Conservation (phyloP, 441 rosid species). For the Arabidopsis lyrata region DNA sequence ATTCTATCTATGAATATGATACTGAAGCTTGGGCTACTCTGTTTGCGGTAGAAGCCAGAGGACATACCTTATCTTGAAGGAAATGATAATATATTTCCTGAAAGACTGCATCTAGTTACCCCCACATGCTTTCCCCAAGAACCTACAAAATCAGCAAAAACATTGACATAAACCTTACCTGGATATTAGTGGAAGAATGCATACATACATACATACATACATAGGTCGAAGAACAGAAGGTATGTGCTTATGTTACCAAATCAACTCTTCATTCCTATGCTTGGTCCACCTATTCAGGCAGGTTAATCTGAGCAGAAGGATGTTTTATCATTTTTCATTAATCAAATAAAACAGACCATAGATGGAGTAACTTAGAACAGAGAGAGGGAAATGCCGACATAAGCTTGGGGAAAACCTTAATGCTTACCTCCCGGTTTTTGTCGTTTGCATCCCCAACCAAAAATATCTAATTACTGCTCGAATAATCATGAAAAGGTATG, state of each 20-base stretch:
- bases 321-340: background rate
- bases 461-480: background rate
- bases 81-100: background rate
- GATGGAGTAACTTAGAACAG: background rate
- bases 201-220: too few species aligned
- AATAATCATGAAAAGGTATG: background rate
- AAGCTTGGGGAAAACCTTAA: background rate
- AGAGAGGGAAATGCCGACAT: background rate
- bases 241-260: background rate
- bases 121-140: background rate
- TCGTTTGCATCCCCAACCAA: constrained; percentile 7
- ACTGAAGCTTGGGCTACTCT: background rate
- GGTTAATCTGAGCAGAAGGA: background rate
- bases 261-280: background rate
- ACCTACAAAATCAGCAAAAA: background rate
- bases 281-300: constrained; percentile 7
- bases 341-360: background rate
- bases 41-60: background rate
- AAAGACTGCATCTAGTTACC: background rate
- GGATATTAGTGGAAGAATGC: background rate
- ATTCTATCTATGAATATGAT: background rate
- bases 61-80: background rate
- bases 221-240: constrained; percentile 2
- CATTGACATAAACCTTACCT: background rate
- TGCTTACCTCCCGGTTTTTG: background rate